A percentile compares a stretch with the other conserved stretches of the same genome.
Conservation (phyloP, 257 asterid genomes). For the Nicotiana paniculata region DNA sequence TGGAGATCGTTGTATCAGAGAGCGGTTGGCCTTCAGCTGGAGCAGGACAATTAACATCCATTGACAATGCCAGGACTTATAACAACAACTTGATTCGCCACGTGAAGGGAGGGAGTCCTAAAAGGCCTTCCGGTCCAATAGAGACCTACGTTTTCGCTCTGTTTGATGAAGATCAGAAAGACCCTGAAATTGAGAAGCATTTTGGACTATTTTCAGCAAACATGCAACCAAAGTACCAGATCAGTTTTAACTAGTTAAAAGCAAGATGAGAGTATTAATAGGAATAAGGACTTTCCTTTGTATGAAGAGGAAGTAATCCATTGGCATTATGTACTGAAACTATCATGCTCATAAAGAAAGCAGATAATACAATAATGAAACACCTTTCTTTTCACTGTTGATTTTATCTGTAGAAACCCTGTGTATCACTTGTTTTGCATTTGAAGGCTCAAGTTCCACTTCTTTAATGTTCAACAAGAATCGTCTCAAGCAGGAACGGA, state of each 20-base stretch:
- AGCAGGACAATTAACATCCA: constrained; percentile 12
- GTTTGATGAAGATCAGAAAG: constrained; percentile 30
- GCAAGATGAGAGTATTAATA: not conserved
- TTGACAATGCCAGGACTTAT: constrained; percentile 24
- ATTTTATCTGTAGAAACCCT: not conserved
- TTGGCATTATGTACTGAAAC: not conserved
- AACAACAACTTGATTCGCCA: constrained; percentile 18
- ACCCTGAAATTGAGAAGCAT: constrained; percentile 23
- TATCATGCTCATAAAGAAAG: not conserved
- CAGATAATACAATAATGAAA: not conserved
- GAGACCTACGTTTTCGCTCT: constrained; percentile 28
- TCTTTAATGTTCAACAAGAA: not conserved
- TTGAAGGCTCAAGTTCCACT: not conserved
- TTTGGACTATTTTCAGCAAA: constrained; percentile 20
- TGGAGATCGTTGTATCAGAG: constrained; percentile 33
- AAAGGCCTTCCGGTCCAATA: constrained; percentile 20
- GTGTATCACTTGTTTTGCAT: not conserved
- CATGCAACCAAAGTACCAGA: constrained; percentile 21
- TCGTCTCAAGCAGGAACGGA: not conserved
- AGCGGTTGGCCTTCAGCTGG: constrained; percentile 40
- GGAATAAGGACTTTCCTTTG: not conserved
- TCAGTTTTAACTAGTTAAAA: constrained; percentile 12
- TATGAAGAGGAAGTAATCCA: not conserved
- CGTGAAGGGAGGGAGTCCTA: constrained; percentile 21
- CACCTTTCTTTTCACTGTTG: not conserved